These are phyloP conservation scores for Pinus albicaulis DNA, from an alignment of 75 land plant species.

Conservation along the genomic window DNA sequence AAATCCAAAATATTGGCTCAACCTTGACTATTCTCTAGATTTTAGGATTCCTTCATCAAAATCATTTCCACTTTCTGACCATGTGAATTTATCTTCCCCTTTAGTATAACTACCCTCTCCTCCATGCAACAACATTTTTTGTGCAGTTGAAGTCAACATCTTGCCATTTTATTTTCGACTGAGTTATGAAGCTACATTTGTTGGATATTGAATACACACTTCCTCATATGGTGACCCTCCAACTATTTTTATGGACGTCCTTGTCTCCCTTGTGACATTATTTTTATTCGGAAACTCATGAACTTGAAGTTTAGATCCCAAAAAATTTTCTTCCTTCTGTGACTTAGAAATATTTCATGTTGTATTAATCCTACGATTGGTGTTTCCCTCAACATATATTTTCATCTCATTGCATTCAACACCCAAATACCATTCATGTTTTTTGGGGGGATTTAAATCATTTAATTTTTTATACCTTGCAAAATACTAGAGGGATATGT, in stretches of 20 bases:
- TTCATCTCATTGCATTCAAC: neutral
- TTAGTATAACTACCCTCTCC: neutral
- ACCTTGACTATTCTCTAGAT: neutral
- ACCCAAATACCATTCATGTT: neutral
- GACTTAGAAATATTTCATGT: conserved; percentile 12
- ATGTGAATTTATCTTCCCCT: neutral
- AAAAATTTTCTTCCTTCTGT: neutral
- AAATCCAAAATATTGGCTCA: neutral
- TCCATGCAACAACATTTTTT: neutral
- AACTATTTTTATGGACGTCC: neutral
- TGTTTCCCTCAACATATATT: neutral
- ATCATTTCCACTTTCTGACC: neutral
- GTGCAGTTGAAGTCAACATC: neutral
- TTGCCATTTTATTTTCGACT: neutral
- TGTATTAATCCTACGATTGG: neutral
- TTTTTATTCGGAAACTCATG: neutral
- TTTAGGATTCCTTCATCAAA: neutral
- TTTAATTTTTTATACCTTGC: neutral
- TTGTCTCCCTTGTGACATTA: neutral
- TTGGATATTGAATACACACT: neutral
- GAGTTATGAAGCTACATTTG: neutral
- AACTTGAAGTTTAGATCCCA: neutral
- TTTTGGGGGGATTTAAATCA: neutral
- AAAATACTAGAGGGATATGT: neutral
- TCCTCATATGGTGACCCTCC: neutral